Evolutionary conservation across 305 asterid genomes (phyloP).

Genomic region (Rubia balearica): DNA sequence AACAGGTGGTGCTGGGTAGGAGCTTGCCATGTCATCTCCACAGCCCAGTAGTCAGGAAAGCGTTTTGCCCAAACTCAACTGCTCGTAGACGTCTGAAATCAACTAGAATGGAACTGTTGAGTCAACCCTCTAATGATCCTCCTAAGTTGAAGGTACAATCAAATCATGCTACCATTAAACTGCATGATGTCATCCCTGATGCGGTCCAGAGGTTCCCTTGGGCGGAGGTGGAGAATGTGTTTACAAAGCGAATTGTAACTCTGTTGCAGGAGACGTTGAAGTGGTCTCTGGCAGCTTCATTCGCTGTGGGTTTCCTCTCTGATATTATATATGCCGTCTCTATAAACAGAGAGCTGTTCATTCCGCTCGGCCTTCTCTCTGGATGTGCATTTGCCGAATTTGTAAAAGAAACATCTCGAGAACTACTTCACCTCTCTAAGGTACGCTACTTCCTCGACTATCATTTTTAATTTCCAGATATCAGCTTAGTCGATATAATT

Average conservation of each 20-base stretch:
- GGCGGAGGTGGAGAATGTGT: conserved; percentile 42
- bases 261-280: conserved; percentile 42
- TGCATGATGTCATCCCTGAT: conserved; percentile 35
- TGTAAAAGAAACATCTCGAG: conserved; percentile 39
- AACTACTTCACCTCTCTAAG: conserved; percentile 28
- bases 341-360: conserved; percentile 48
- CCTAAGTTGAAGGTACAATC: conserved; percentile 26
- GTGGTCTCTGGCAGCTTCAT: conserved; percentile 39
- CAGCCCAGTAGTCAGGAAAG: conserved; percentile 17
- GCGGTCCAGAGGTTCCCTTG: conserved; percentile 46
- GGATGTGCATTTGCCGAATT: conserved; percentile 41
- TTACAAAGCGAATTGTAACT: conserved; percentile 27
- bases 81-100: conserved; percentile 27
- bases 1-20: conserved; percentile 31
- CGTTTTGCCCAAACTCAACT: conserved; percentile 25
- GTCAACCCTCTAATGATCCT: conserved; percentile 31
- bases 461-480: neutral
- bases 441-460: conserved; percentile 16
- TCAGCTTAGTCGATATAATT: neutral
- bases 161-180: conserved; percentile 26
- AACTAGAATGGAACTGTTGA: conserved; percentile 29
- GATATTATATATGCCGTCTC: conserved; percentile 41
- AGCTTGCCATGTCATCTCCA: conserved; percentile 16
- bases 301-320: conserved; percentile 32
- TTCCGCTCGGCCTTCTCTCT: conserved; percentile 50